phyloP scores from a whole-genome alignment of 148 eudicot genomes.

The Persicaria maculosa region DNA sequence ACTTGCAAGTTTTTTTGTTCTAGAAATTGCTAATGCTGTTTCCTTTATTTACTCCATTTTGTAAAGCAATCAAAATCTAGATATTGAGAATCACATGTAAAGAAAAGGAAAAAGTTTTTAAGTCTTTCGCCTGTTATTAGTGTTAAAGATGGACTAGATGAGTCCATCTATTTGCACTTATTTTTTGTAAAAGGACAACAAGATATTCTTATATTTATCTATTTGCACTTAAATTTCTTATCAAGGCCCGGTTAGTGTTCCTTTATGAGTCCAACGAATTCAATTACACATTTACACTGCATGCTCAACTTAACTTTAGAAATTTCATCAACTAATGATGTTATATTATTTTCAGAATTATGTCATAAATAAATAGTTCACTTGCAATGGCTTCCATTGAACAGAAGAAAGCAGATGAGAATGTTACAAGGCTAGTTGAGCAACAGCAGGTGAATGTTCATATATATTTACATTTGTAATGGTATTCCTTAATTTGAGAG shows the following conservation, averaged over 20 bases:
- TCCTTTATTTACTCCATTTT: background rate
- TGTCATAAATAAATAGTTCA: conserved; percentile 35
- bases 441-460: too few species aligned
- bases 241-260: background rate
- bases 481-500: too few species aligned
- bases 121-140: background rate
- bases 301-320: background rate
- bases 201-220: background rate
- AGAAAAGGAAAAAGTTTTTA: background rate
- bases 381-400: conserved; percentile 79
- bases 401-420: conserved; percentile 76
- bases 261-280: background rate
- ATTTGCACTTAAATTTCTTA: conserved; percentile 1
- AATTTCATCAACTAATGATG: background rate
- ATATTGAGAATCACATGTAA: background rate
- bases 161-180: too few species aligned
- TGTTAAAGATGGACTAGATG: background rate
- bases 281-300: background rate
- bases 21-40: background rate
- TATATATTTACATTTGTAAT: too few species aligned
- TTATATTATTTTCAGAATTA: conserved; percentile 37
- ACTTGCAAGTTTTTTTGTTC: background rate
- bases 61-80: background rate
- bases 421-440: conserved; percentile 71
- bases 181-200: too few species aligned